These are phyloP conservation scores for Lignosus rhinocerotis DNA, from an alignment of 1,284 basidiomycete genomes.

Conservation along the genomic window DNA sequence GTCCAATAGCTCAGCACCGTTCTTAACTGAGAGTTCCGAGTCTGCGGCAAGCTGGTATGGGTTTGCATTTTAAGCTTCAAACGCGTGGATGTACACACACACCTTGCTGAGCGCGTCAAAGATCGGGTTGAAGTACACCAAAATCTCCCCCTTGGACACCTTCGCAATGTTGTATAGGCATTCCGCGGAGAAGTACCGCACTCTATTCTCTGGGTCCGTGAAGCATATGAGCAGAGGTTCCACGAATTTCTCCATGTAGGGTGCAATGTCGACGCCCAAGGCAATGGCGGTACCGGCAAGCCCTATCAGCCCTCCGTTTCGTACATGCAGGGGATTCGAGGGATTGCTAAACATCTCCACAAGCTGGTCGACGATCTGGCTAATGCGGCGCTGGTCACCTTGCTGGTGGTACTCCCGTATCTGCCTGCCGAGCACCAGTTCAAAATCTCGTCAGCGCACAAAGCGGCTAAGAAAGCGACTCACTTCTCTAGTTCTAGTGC, in stretches of 20 bases:
- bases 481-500: conserved; percentile 96
- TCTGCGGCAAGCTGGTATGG: conserved; percentile 86
- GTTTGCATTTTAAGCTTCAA: conserved; percentile 3
- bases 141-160: conserved; percentile 95
- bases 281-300: conserved; percentile 97
- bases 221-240: conserved; percentile 93
- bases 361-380: conserved; percentile 91
- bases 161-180: conserved; percentile 99
- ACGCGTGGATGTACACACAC: conserved; percentile 27
- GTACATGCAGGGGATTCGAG: conserved; percentile 81
- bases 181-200: conserved; percentile 96
- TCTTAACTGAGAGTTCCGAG: conserved; percentile 96
- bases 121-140: conserved; percentile 98
- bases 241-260: conserved; percentile 93
- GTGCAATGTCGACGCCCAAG: conserved; percentile 88
- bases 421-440: conserved; percentile 45
- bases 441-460: conserved; percentile 6
- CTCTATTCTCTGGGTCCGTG: conserved; percentile 91
- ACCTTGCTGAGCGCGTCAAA: conserved; percentile 98
- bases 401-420: conserved; percentile 85
- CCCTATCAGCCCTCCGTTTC: conserved; percentile 96
- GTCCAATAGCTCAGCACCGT: conserved; percentile 97
- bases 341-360: conserved; percentile 88
- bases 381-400: conserved; percentile 81
- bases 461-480: neutral